A percentile compares a stretch with the other conserved stretches of the same genome.
Evolutionary conservation across 352 stramenopile genomes (phyloP).

Genomic region (Globisporangium radiosum): DNA sequence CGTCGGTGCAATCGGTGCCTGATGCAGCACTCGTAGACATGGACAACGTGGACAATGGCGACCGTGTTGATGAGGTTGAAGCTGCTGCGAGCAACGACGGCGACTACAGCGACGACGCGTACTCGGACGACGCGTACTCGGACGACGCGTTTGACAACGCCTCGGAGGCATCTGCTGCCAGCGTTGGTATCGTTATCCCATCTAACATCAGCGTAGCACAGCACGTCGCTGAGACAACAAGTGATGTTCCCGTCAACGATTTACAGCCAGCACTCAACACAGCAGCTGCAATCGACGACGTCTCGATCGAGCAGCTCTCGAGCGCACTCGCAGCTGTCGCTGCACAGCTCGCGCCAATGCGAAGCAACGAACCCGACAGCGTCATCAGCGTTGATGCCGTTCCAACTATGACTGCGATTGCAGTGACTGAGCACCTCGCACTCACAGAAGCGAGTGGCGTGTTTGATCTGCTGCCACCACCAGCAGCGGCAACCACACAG

Average conservation of each 20-base stretch:
- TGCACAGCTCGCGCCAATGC: constrained; percentile 3
- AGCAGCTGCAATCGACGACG: background rate
- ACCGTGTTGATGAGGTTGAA: background rate
- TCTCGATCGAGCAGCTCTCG: constrained; percentile 10
- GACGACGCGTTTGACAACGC: constrained; percentile 30
- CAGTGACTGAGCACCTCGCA: too few relatives aligned
- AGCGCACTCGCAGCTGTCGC: background rate
- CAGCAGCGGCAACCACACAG: too few relatives aligned
- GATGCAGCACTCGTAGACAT: background rate
- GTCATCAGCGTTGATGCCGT: background rate
- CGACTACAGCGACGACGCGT: constrained; percentile 11
- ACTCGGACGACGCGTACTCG: constrained; percentile 33
- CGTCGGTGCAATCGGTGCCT: constrained; percentile 1
- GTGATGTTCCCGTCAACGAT: background rate
- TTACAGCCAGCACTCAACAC: background rate
- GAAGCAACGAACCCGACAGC: background rate
- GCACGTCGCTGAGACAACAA: background rate
- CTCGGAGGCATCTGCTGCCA: constrained; percentile 9
- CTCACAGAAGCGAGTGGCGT: background rate
- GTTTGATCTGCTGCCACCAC: constrained; percentile 2
- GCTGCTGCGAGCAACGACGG: background rate
- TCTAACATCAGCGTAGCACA: too few relatives aligned
- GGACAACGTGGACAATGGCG: background rate
- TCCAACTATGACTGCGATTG: background rate
- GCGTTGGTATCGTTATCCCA: background rate